Evolutionary conservation across 192 early-diverging fungal species (phyloP), one percentile per base, ranked within the genome.

Genomic region (Polychytrium aggregatum): DNA sequence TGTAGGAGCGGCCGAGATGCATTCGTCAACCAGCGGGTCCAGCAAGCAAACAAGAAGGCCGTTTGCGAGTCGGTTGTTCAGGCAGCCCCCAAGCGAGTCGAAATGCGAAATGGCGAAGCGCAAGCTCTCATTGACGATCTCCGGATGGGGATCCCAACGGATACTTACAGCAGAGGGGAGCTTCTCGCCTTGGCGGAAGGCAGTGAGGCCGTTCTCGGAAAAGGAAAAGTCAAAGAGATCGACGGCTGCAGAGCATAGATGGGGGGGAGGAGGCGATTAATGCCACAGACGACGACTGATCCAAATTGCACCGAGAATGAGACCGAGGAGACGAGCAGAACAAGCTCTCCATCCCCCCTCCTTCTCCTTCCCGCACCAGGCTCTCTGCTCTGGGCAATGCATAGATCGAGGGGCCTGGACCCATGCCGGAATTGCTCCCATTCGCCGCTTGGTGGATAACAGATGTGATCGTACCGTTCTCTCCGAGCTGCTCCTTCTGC

Each of bases 121-220:
- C 6, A 6, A 4, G 7, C 5, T n/a, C 16, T 41, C 7, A 7
- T 7, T 17, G 18, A 7, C 5, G 4, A 16, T 16, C 7, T 3
- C 4, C 40, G 57, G 14, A 63, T 39, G 39, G 9, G 29, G 10
- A n/a, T n/a, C n/a, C n/a, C n/a, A n/a, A n/a, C n/a, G n/a, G 18
- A 44, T 17, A 49, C 40, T 62, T 63, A 74, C 78, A 60, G 80
- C 73, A 25, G 86, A 86, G 9, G 72, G 68, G 17, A 91, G 69
- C 53, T 76, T 55, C 51, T 76, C 39, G 43, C 89, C 87, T 50
- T 72, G 35, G 51, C 84, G 78, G 74, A 82, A 98, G 22, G 95
- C 91, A 16, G 88, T 94, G 49, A 98, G 75, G 11, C 95, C 95
- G 76, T 98, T 98, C 65, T 98, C 92, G 31, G 92, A 81, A 65